phyloP scores from a whole-genome alignment of 192 early-diverging fungal species.

The Coemansia aciculifera region DNA sequence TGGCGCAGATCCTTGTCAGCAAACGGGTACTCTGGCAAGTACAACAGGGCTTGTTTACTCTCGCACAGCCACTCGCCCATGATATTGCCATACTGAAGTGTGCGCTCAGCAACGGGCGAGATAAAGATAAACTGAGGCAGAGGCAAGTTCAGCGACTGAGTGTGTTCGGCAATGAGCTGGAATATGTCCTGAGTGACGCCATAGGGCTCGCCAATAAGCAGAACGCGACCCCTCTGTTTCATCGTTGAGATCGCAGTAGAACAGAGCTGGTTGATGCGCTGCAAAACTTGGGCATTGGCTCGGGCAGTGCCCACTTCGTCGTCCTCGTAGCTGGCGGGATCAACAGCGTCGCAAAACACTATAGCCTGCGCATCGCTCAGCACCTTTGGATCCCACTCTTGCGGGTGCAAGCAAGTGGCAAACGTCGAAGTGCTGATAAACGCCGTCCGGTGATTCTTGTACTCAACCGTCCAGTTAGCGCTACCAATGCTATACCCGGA shows the following conservation, averaged over 20 bases:
- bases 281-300: constrained; percentile 24
- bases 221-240: constrained; percentile 63
- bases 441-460: constrained; percentile 54
- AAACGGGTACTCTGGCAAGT: constrained; percentile 63
- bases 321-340: constrained; percentile 26
- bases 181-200: constrained; percentile 79
- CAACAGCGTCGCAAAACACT: constrained; percentile 50
- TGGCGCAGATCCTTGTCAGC: constrained; percentile 53
- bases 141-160: constrained; percentile 59
- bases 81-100: constrained; percentile 79
- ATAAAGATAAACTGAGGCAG: constrained; percentile 69
- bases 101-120: constrained; percentile 73
- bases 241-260: constrained; percentile 51
- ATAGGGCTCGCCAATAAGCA: constrained; percentile 67
- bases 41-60: constrained; percentile 64
- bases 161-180: constrained; percentile 58
- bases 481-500: constrained; percentile 74
- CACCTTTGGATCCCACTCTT: constrained; percentile 49
- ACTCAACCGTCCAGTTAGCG: constrained; percentile 73
- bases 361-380: constrained; percentile 42
- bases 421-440: constrained; percentile 53
- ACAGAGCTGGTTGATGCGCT: constrained; percentile 40
- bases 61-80: constrained; percentile 83
- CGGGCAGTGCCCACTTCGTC: constrained; percentile 5
- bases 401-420: constrained; percentile 45